Evolutionary conservation across 768 basidiomycete genomes (phyloP).

Genomic region (Baorangia bicolor): DNA sequence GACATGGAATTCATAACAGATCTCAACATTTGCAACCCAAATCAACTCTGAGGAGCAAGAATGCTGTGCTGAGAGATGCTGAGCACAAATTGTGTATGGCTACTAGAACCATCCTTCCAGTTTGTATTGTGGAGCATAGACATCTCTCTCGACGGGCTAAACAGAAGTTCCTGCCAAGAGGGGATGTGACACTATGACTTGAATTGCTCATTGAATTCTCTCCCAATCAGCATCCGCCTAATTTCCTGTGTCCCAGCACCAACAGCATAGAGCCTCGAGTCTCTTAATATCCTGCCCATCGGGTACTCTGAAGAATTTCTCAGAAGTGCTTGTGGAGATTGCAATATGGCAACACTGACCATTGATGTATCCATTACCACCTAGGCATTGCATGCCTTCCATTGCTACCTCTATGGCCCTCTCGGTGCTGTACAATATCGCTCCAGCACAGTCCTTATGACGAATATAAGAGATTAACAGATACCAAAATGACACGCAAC

Average conservation of each 20-base stretch:
- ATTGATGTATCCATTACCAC: conserved; percentile 96
- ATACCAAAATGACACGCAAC: conserved; percentile 24
- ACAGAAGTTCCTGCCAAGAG: background rate
- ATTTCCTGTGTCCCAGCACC: conserved; percentile 99
- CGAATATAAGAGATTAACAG: conserved; percentile 6
- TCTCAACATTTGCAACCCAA: background rate
- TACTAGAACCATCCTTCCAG: background rate
- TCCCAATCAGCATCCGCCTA: conserved; percentile 88
- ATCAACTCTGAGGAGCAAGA: background rate
- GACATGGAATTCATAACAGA: too few species aligned
- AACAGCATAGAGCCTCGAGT: conserved; percentile 86
- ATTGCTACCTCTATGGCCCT: conserved; percentile 87
- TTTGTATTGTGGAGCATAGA: background rate
- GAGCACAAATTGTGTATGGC: background rate
- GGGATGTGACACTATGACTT: conserved; percentile 18
- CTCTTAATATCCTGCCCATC: conserved; percentile 81
- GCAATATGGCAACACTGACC: conserved; percentile 43
- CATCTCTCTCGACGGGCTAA: background rate
- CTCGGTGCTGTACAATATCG: conserved; percentile 91
- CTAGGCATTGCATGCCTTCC: conserved; percentile 91
- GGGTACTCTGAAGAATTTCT: conserved; percentile 69
- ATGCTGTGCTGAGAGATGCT: background rate
- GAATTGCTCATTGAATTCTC: conserved; percentile 84
- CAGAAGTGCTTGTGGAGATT: background rate
- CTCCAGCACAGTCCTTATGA: conserved; percentile 87